Evolutionary conservation across 306 rosid species (phyloP), one percentile per base, ranked within the genome.

Genomic region (Ormosia semicastrata): DNA sequence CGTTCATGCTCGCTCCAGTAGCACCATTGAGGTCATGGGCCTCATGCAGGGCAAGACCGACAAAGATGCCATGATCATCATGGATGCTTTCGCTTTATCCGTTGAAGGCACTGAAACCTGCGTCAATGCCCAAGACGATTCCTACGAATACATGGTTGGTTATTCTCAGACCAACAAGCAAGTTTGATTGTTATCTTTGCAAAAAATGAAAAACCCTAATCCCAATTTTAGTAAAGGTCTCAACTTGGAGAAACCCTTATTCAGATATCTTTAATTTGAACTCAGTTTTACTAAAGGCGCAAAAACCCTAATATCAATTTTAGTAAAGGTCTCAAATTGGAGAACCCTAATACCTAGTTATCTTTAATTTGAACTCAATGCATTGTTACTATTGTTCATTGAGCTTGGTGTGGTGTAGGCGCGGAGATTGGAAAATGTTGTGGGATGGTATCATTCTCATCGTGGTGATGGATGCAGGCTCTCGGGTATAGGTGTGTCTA

Each of bases 381-480:
- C 18, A 50, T 50, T 50, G 18, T 9, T 47, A 12, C 15, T 47
- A 12, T 12, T 10, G 14, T 66, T 66, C 17, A 7, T 39, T 3
- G 62, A 65, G 72, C 24, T 72, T 1, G 65, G 18, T 3, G 56
- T 7, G 82, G 54, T 76, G 71, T 62, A 96, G 99, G 97, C 91
- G 2, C 98, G 99, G 5, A 84, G 98, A 24, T 79, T 96, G 90
- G 99, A 96, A 84, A 96, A 96, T 80, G 99, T 76, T 65, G 97
- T 96, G 54, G 99, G 99, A 11, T 93, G 99, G 99, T 96, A 96
- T 81, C 99, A 96, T 84, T 96, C 99, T 81, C 99, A 96, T 47
- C 99, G 98, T 58, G 98, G 97, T 32, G 93, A 96, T 39, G 99
- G 99, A 41, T 96, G 98, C 86, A 93, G 99, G 99, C 93, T 96